Evolutionary conservation across 306 rosid species (phyloP).

Genomic region (Cicer judaicum): DNA sequence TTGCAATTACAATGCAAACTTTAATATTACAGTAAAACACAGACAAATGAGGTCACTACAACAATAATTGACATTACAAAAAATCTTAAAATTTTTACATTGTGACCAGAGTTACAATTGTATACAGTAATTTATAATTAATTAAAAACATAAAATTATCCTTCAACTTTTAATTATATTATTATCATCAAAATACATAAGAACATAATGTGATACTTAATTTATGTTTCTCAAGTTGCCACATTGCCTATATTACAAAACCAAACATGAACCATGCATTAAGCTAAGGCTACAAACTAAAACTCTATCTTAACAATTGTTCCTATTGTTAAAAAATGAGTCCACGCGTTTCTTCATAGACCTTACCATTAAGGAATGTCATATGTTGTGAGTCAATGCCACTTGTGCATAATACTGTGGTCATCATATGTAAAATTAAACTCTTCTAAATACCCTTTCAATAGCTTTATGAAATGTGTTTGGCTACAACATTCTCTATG

Average conservation of each 20-base stretch:
- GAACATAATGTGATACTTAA: not conserved
- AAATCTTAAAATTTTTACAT: too few species aligned
- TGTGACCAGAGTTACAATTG: too few species aligned
- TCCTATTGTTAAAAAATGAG: conserved; percentile 36
- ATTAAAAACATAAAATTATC: not conserved
- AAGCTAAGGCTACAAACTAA: conserved; percentile 45
- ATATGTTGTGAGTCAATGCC: conserved; percentile 36
- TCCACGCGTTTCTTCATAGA: conserved; percentile 51
- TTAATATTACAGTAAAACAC: too few species aligned
- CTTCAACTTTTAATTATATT: not conserved
- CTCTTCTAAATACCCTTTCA: not conserved
- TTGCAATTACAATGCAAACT: too few species aligned
- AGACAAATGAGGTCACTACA: too few species aligned
- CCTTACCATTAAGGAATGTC: conserved; percentile 43
- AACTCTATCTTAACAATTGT: conserved; percentile 18
- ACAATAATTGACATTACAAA: not conserved
- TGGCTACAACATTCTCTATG: conserved; percentile 37
- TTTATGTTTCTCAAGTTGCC: conserved; percentile 46
- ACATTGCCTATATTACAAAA: conserved; percentile 46
- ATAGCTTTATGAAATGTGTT: conserved; percentile 13
- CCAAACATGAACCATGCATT: conserved; percentile 37
- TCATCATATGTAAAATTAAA: not conserved
- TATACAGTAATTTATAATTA: too few species aligned
- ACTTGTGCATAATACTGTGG: not conserved
- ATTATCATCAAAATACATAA: not conserved